Conservation (phyloP, 2,329 filamentous ascomycete genomes). For the Phoma sp. region DNA sequence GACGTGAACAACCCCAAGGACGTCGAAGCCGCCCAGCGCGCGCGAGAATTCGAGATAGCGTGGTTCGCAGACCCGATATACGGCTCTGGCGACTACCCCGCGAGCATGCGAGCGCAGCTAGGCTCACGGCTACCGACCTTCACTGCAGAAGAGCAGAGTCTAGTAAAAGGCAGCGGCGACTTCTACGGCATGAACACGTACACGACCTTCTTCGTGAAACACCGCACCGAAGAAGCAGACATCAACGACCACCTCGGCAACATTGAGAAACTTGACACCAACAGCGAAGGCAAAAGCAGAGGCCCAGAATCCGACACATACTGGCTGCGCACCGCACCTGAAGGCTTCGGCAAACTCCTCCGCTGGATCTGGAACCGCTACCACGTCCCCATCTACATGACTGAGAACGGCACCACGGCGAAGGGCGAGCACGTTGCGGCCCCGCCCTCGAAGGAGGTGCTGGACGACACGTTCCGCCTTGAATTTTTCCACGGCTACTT, state of each 20-base stretch:
- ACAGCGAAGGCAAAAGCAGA: slow-evolving; percentile 43
- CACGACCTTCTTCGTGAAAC: slow-evolving; percentile 49
- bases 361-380: slow-evolving; percentile 53
- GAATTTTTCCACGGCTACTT: slow-evolving; percentile 51
- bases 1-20: slow-evolving; percentile 18
- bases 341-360: slow-evolving; percentile 43
- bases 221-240: slow-evolving; percentile 46
- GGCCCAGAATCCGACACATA: slow-evolving; percentile 50
- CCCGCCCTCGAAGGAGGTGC: slow-evolving; percentile 42
- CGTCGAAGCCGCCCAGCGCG: slow-evolving; percentile 42
- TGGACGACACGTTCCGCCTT: slow-evolving; percentile 50
- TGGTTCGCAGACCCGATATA: slow-evolving; percentile 47
- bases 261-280: slow-evolving; percentile 40
- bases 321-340: slow-evolving; percentile 51
- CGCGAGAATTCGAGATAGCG: slow-evolving; percentile 52
- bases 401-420: slow-evolving; percentile 51
- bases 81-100: slow-evolving; percentile 49
- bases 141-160: slow-evolving; percentile 49
- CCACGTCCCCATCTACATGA: slow-evolving; percentile 52
- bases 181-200: slow-evolving; percentile 56
- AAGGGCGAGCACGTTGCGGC: slow-evolving; percentile 41
- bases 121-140: slow-evolving; percentile 49
- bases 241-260: slow-evolving; percentile 53
- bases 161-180: slow-evolving; percentile 35
- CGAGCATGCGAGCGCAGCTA: slow-evolving; percentile 46